phyloP scores from a whole-genome alignment of 73 alveolate species.

The Paramecium sonneborni region DNA sequence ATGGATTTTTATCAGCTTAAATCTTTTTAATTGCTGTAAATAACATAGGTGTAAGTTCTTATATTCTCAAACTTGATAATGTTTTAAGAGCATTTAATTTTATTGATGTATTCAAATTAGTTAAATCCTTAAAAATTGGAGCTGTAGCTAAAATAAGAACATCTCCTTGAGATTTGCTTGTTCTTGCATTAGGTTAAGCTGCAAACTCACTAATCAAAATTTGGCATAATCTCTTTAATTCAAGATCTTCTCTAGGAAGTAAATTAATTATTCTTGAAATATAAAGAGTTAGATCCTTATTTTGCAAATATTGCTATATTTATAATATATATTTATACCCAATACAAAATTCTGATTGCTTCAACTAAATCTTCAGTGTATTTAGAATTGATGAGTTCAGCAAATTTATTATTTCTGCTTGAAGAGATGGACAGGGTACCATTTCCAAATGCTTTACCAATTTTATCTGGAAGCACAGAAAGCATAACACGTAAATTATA shows the following conservation, averaged over 20 bases:
- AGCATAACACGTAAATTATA: background rate
- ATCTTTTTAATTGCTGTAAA: background rate
- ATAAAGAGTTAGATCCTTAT: conserved; percentile 29
- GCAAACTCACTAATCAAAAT: conserved; percentile 4
- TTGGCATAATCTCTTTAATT: conserved; percentile 15
- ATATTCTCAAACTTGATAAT: background rate
- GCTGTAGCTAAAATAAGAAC: conserved; percentile 15
- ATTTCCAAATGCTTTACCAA: background rate
- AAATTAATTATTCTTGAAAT: conserved; percentile 38
- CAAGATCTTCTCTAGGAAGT: conserved; percentile 43
- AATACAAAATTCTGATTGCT: conserved; percentile 11
- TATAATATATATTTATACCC: background rate
- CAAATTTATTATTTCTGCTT: background rate
- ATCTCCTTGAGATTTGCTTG: conserved; percentile 31
- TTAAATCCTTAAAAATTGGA: conserved; percentile 30
- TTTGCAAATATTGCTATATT: background rate
- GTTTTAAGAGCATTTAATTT: conserved; percentile 44
- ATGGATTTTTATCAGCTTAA: conserved; percentile 29
- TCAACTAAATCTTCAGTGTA: conserved; percentile 9
- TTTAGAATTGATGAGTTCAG: conserved; percentile 39
- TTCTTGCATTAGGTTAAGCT: conserved; percentile 17
- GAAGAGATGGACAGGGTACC: background rate
- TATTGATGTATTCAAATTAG: conserved; percentile 15
- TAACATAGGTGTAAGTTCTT: background rate
- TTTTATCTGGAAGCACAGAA: background rate